These are phyloP conservation scores for Penicillium malachiteum DNA, from an alignment of 495 filamentous ascomycete species.

Conservation along the genomic window DNA sequence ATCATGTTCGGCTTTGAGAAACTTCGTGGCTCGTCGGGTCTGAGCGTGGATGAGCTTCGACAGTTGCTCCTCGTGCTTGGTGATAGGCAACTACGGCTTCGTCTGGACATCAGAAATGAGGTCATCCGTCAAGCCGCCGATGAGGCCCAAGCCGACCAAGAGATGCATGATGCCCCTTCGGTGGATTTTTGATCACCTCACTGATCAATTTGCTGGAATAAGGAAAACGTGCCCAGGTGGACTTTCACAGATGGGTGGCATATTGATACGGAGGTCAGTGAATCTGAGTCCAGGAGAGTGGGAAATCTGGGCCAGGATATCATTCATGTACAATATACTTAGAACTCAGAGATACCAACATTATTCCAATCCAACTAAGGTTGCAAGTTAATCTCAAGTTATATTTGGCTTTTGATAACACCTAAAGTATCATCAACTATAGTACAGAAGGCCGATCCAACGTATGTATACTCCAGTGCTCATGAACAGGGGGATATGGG, in stretches of 20 bases:
- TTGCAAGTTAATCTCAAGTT: not conserved
- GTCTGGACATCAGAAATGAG: slow-evolving; percentile 6
- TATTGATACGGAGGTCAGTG: too few relatives aligned
- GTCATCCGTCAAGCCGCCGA: not conserved
- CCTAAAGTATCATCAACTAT: slow-evolving; percentile 13
- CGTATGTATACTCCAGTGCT: slow-evolving; percentile 5
- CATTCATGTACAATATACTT: not conserved
- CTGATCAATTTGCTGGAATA: not conserved
- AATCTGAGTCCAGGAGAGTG: too few relatives aligned
- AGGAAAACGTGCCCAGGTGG: not conserved
- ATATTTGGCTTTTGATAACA: not conserved
- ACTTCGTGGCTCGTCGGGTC: slow-evolving; percentile 26
- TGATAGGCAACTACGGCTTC: slow-evolving; percentile 13
- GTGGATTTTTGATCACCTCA: not conserved
- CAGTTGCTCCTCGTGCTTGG: slow-evolving; percentile 5
- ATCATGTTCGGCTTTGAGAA: slow-evolving; percentile 62
- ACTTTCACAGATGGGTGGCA: too few relatives aligned
- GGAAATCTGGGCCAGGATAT: not conserved
- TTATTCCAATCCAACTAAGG: not conserved
- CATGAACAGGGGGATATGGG: too few relatives aligned
- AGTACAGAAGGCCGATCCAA: slow-evolving; percentile 13
- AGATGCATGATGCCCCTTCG: not conserved
- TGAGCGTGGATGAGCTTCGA: slow-evolving; percentile 10
- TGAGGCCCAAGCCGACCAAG: not conserved
- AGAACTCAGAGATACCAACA: too few relatives aligned